phyloP scores from a whole-genome alignment of 1,284 basidiomycete genomes.

The Apiotrichum sp. region DNA sequence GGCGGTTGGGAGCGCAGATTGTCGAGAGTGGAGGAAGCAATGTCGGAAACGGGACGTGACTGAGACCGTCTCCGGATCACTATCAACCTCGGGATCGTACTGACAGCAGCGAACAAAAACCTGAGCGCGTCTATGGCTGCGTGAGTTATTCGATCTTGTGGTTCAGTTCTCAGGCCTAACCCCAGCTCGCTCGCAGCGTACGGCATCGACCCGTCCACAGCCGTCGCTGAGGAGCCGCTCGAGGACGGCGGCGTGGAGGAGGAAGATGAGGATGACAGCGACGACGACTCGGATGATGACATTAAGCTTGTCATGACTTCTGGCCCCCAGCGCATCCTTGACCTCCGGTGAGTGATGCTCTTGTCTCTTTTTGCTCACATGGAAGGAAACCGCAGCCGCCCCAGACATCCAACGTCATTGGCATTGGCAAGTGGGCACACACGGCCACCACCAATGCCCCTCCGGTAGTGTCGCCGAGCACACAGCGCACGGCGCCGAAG shows the following conservation, averaged over 20 bases:
- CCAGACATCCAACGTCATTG: slow-evolving; percentile 35
- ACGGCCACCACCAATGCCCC: slow-evolving; percentile 30
- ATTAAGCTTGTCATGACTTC: slow-evolving; percentile 45
- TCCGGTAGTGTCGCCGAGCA: slow-evolving; percentile 20
- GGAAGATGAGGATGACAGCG: slow-evolving; percentile 30
- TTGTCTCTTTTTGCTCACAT: neutral
- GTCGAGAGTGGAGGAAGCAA: too few species aligned
- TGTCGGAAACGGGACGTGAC: too few species aligned
- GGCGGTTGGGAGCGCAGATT: too few species aligned
- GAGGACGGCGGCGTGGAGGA: slow-evolving; percentile 38
- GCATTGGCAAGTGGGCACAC: slow-evolving; percentile 45
- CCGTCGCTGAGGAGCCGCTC: slow-evolving; percentile 25
- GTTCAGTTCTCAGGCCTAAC: slow-evolving; percentile 4
- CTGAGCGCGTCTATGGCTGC: slow-evolving; percentile 30
- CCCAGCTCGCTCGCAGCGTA: slow-evolving; percentile 38
- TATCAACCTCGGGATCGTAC: too few species aligned
- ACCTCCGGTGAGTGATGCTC: slow-evolving; percentile 25
- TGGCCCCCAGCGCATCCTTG: slow-evolving; percentile 22
- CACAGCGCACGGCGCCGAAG: slow-evolving; percentile 15
- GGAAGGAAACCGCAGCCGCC: slow-evolving; percentile 35
- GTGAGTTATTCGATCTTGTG: slow-evolving; percentile 14
- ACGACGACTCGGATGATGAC: slow-evolving; percentile 46
- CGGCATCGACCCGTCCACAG: slow-evolving; percentile 34
- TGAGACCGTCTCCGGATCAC: too few species aligned
- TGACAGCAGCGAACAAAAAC: neutral